phyloP scores from a whole-genome alignment of 2,329 filamentous ascomycete genomes.

The Fusarium sp. region DNA sequence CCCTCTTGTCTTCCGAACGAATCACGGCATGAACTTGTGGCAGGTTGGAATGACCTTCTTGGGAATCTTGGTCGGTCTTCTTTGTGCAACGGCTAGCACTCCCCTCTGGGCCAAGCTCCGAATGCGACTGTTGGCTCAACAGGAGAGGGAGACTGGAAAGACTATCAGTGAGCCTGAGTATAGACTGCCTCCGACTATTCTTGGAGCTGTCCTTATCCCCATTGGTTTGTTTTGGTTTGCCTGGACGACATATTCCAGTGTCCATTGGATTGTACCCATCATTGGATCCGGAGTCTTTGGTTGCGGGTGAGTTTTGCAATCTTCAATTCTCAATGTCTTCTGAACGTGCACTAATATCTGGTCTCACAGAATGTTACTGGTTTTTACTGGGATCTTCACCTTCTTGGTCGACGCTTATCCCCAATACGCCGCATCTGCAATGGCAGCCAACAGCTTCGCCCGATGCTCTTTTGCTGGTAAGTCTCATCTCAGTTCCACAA shows the following conservation, averaged over 20 bases:
- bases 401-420: constrained; percentile 44
- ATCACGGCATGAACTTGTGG: constrained; percentile 81
- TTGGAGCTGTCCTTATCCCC: constrained; percentile 28
- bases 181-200: constrained; percentile 24
- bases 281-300: constrained; percentile 37
- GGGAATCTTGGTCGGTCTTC: constrained; percentile 28
- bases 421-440: constrained; percentile 41
- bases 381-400: constrained; percentile 35
- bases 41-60: constrained; percentile 53
- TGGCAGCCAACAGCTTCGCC: constrained; percentile 42
- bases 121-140: background rate
- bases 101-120: constrained; percentile 37
- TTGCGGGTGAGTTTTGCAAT: constrained; percentile 26
- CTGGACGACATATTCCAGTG: constrained; percentile 24
- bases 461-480: constrained; percentile 40
- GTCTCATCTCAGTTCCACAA: rapidly evolving
- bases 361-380: constrained; percentile 10
- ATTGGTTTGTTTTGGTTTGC: constrained; percentile 40
- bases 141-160: constrained; percentile 27
- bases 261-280: constrained; percentile 42
- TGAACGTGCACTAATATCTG: rapidly evolving
- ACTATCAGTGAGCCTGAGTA: constrained; percentile 33
- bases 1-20: constrained; percentile 79
- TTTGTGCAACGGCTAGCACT: constrained; percentile 13
- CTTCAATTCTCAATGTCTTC: rapidly evolving